A percentile compares a stretch with the other conserved stretches of the same genome.
Conservation (phyloP, 2,329 filamentous ascomycete species). For the Colletotrichum melonis region DNA sequence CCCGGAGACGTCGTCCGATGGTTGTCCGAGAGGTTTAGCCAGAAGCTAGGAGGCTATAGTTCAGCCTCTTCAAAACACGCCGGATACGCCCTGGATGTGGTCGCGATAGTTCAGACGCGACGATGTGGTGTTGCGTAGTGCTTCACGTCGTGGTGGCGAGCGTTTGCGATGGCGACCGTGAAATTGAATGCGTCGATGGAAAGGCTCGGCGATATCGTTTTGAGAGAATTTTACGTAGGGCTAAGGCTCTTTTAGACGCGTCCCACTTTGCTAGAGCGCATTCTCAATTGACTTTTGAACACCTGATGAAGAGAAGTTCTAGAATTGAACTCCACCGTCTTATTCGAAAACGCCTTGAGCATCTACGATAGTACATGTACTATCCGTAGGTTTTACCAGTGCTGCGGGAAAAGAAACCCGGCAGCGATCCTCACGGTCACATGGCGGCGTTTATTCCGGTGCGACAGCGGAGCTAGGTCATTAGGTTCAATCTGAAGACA, state of each 20-base stretch:
- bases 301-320: neutral
- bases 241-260: slow-evolving; percentile 18
- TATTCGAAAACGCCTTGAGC: too few species aligned
- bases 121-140: too few species aligned
- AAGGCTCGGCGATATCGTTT: slow-evolving; percentile 10
- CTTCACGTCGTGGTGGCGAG: too few species aligned
- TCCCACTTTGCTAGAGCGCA: slow-evolving; percentile 22
- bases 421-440: neutral
- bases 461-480: neutral
- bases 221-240: neutral
- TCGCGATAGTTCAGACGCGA: too few species aligned
- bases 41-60: neutral
- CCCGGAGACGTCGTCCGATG: slow-evolving; percentile 14
- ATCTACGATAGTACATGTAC: too few species aligned
- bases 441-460: neutral
- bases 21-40: neutral
- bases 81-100: neutral
- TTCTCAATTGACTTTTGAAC: neutral
- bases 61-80: neutral
- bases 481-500: neutral
- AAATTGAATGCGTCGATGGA: too few species aligned
- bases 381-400: neutral
- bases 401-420: neutral
- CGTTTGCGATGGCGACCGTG: neutral
- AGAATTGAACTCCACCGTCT: too few species aligned